A percentile compares a stretch with the other conserved stretches of the same genome.
Conservation (phyloP, 2,329 filamentous ascomycete species). For the Diaporthe batatas region DNA sequence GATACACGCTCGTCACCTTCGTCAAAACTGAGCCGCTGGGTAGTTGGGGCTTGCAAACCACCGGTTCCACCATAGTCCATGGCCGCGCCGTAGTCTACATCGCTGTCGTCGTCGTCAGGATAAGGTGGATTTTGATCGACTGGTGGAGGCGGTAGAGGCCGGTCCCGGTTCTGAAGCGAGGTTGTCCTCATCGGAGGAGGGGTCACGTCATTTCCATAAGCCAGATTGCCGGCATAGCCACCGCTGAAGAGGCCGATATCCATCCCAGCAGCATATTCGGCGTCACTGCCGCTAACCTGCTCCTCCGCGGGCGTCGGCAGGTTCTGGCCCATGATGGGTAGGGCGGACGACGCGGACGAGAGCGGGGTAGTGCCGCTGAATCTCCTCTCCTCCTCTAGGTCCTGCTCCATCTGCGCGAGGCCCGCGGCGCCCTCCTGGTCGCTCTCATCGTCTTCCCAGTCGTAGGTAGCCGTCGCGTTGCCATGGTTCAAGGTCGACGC, state of each 20-base stretch:
- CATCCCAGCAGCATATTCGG: conserved; percentile 74
- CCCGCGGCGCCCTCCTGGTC: conserved; percentile 91
- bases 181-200: conserved; percentile 55
- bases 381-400: conserved; percentile 81
- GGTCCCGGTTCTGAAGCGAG: conserved; percentile 38
- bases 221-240: conserved; percentile 70
- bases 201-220: conserved; percentile 63
- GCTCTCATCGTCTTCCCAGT: conserved; percentile 77
- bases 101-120: conserved; percentile 64
- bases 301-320: conserved; percentile 65
- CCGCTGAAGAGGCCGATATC: conserved; percentile 83
- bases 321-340: conserved; percentile 50
- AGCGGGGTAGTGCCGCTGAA: conserved; percentile 67
- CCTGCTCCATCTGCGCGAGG: conserved; percentile 84
- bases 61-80: conserved; percentile 94
- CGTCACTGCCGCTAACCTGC: conserved; percentile 71
- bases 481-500: conserved; percentile 57
- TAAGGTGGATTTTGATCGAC: conserved; percentile 53
- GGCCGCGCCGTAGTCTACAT: conserved; percentile 61
- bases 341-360: conserved; percentile 54
- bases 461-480: conserved; percentile 53
- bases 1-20: conserved; percentile 86
- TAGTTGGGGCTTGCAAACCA: conserved; percentile 81
- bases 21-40: conserved; percentile 87
- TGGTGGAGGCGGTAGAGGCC: conserved; percentile 50